A percentile compares a stretch with the other conserved stretches of the same genome.
phyloP scores from a whole-genome alignment of 208 protist species.

The Trypanosoma avium region DNA sequence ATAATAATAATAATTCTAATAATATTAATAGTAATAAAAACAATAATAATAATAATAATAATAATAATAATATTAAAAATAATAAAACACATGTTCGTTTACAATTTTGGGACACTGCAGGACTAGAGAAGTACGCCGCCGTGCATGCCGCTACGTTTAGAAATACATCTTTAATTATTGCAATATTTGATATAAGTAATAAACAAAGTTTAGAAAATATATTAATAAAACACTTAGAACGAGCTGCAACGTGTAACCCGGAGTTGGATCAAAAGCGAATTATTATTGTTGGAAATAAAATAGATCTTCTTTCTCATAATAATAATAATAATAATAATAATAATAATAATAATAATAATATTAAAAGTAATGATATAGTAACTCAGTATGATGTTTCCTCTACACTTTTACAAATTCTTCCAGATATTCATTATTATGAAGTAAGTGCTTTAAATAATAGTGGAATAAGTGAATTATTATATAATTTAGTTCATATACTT shows the following conservation, averaged over 20 bases:
- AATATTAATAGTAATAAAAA: no score
- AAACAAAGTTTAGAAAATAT: slow-evolving; percentile 80
- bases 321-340: background rate
- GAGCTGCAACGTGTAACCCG: slow-evolving; percentile 30
- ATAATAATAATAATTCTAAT: no score
- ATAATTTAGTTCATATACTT: slow-evolving; percentile 29
- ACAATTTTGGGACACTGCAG: slow-evolving; percentile 80
- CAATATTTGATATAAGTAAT: slow-evolving; percentile 97
- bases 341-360: slow-evolving; percentile 10
- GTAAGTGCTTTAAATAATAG: slow-evolving; percentile 39
- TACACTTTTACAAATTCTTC: slow-evolving; percentile 35
- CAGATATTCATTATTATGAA: slow-evolving; percentile 53
- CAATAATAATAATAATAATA: no score
- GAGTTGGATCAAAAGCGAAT: slow-evolving; percentile 40
- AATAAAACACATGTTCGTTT: slow-evolving; percentile 44
- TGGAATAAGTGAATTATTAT: slow-evolving; percentile 32
- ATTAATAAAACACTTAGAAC: slow-evolving; percentile 26
- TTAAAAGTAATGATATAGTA: background rate
- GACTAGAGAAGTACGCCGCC: slow-evolving; percentile 95
- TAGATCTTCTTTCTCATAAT: slow-evolving; percentile 32
- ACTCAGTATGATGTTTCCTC: slow-evolving; percentile 24
- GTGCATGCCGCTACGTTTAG: slow-evolving; percentile 78
- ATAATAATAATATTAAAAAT: no score
- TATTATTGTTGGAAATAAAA: slow-evolving; percentile 59
- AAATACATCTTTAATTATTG: slow-evolving; percentile 93